Conservation (phyloP, 176 grass and related monocot species). For the Oryza rufipogon region DNA sequence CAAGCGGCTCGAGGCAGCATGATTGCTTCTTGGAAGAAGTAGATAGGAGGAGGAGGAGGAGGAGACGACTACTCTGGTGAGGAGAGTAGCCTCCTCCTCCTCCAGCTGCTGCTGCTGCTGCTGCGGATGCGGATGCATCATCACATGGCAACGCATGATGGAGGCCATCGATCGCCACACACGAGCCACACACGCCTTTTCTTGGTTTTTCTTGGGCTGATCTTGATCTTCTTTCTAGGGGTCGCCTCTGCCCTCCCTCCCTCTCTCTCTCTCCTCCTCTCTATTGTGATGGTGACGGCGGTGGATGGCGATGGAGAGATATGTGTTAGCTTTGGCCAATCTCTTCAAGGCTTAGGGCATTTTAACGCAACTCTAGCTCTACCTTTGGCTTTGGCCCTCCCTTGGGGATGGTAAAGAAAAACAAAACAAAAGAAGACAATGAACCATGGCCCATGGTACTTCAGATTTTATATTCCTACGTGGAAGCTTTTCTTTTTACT, state of each 20-base stretch:
- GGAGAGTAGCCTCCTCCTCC: background rate
- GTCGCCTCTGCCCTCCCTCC: background rate
- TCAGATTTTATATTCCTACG: no score
- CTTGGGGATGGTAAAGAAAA: background rate
- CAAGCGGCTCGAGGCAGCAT: slow-evolving; percentile 55
- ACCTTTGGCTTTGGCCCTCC: background rate
- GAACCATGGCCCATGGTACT: no score
- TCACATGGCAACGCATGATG: slow-evolving; percentile 64
- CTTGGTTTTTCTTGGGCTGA: slow-evolving; percentile 46
- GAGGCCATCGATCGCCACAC: slow-evolving; percentile 40
- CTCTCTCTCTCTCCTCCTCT: background rate
- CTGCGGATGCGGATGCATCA: background rate
- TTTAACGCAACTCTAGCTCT: slow-evolving; percentile 15
- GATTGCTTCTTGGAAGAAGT: slow-evolving; percentile 65
- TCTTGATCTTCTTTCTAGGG: slow-evolving; percentile 51
- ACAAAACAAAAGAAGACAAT: background rate
- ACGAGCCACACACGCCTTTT: slow-evolving; percentile 45
- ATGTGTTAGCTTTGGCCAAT: slow-evolving; percentile 13
- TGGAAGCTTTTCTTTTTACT: no score
- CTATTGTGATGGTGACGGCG: slow-evolving; percentile 41
- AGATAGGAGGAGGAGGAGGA: slow-evolving; percentile 2
- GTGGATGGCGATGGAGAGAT: slow-evolving; percentile 24
- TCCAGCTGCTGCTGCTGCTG: no score
- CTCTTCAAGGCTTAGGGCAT: slow-evolving; percentile 38
- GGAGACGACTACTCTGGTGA: background rate